Percentiles rank a stretch among this genome's conserved stretches.
Evolutionary conservation across 2,329 filamentous ascomycete species (phyloP).

Genomic region (Cercospora sp.): DNA sequence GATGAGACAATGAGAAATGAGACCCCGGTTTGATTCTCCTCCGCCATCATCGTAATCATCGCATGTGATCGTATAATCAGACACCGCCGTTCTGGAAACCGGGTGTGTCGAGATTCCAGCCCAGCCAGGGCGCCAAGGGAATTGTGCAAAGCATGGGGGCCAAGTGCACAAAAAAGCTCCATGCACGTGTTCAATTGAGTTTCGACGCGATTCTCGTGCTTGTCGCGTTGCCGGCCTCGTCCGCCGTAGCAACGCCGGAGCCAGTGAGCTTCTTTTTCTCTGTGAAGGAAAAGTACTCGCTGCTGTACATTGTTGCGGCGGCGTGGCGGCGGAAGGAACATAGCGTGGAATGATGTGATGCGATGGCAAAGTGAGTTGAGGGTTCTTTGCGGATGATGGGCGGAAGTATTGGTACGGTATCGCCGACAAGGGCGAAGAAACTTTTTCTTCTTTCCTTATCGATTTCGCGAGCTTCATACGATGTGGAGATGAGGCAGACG

Average conservation of each 20-base stretch:
- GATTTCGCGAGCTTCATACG: background rate
- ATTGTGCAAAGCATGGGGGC: background rate
- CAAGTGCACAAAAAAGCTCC: background rate
- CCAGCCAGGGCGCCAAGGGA: background rate
- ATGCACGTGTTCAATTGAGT: background rate
- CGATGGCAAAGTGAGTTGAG: background rate
- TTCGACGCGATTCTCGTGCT: background rate
- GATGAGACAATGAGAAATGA: background rate
- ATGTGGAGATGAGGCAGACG: background rate
- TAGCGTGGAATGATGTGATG: background rate
- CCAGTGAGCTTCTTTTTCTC: background rate
- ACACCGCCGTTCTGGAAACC: background rate
- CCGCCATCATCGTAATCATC: background rate
- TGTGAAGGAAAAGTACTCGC: background rate
- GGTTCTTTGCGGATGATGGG: constrained; percentile 6
- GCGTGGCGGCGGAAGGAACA: background rate
- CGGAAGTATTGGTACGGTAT: background rate
- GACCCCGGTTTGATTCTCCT: background rate
- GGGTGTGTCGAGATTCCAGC: background rate
- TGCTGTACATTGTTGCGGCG: background rate
- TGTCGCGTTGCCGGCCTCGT: background rate
- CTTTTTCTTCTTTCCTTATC: background rate
- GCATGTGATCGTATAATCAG: background rate
- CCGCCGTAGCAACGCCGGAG: background rate
- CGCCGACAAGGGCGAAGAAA: background rate